These are phyloP conservation scores for Achlya hypogyna DNA, from an alignment of 352 stramenopile genomes.

Conservation along the genomic window DNA sequence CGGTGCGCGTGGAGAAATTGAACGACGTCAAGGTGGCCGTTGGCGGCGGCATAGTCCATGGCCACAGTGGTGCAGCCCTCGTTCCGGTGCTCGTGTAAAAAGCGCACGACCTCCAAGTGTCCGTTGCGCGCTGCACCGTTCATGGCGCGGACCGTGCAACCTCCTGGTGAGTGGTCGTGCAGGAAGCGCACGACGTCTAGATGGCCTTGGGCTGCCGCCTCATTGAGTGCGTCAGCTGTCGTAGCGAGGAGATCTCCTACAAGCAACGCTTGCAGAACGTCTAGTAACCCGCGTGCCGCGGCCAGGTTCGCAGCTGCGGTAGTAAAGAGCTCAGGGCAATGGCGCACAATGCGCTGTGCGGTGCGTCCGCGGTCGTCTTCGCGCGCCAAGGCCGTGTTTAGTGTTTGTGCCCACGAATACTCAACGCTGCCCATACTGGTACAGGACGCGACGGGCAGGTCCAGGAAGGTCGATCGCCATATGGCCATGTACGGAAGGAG, in stretches of 20 bases:
- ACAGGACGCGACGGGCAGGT: background rate
- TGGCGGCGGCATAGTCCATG: conserved; percentile 2
- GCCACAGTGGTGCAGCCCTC: conserved; percentile 10
- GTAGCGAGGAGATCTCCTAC: background rate
- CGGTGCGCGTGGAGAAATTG: conserved; percentile 9
- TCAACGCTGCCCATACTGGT: background rate
- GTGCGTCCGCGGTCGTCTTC: background rate
- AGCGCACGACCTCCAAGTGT: conserved; percentile 9
- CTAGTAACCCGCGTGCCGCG: background rate
- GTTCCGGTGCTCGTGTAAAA: background rate
- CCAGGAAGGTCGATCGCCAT: background rate
- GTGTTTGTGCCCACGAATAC: background rate
- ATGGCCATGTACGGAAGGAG: background rate
- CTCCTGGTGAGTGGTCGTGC: background rate
- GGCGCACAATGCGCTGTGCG: background rate
- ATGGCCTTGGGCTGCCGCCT: conserved; percentile 10
- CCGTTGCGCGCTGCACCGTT: conserved; percentile 12
- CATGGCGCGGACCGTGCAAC: conserved; percentile 5
- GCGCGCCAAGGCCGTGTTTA: background rate
- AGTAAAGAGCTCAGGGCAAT: background rate
- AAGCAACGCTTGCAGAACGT: background rate
- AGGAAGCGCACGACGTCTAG: conserved; percentile 10
- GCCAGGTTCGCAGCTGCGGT: background rate
- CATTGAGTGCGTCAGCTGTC: conserved; percentile 9
- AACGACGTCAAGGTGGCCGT: conserved; percentile 6